Evolutionary conservation across 352 stramenopile genomes (phyloP), one percentile per base, ranked within the genome.

Genomic region (Globisporangium paddicum): DNA sequence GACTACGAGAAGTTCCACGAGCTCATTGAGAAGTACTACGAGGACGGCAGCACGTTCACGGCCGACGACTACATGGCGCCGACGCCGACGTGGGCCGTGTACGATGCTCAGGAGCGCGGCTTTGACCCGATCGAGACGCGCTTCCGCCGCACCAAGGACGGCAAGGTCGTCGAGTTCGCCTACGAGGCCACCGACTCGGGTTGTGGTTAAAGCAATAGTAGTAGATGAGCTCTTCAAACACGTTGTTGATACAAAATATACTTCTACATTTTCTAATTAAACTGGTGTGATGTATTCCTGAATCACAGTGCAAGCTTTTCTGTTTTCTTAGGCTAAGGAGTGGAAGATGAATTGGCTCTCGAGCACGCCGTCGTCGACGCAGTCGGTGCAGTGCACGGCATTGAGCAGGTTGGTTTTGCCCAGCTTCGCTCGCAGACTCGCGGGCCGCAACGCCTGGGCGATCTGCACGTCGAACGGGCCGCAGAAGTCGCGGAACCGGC

Each of bases 1-100:
- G 90, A 99, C 77, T 99, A 98, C 71, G 86, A 97, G 38, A 97
- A 96, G 60, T 99, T 98, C 62, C 90, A 98, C 58, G 77, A 95
- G 40, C 75, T 95, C n/a, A 79, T 95, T 23, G 62, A 72, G 38
- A 74, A 79, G 62, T 95, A 80, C 73, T 93, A 96, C 68, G 68
- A 87, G 50, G 79, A 93, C 57, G 86, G 86, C 45, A 83, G 71
- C 54, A 61, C 74, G 30, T 99, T 99, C 72, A 86, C 71, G 14
- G 89, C 96, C 0, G 79, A 93, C 51, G 96, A 99, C 67, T 99
- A 99, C 72, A 91, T 90, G 30, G 94, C 91, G 2, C 81, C 91
- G 30, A 98, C 95, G 40, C 96, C 96, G 18, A 64, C 75, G n/a
- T 99, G 97, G 97, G 96, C 96, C 19, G 62, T 99, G 2, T 98